phyloP scores from a whole-genome alignment of 768 basidiomycete genomes.

The Russula compacta region DNA sequence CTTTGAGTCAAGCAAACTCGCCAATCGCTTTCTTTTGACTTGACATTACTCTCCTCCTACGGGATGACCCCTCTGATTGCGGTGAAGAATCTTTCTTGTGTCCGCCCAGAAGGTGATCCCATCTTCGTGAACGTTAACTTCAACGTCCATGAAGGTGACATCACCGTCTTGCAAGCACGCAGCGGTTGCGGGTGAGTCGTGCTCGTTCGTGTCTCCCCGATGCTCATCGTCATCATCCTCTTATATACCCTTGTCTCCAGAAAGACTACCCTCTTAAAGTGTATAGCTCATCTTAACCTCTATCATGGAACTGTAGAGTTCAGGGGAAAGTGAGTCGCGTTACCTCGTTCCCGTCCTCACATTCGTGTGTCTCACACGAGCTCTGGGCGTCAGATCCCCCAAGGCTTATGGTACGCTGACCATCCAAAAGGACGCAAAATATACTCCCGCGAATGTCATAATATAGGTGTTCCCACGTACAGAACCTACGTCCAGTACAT shows the following conservation, averaged over 20 bases:
- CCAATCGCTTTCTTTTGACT: background rate
- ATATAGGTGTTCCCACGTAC: conserved; percentile 62
- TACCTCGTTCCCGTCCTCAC: background rate
- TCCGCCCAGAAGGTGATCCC: conserved; percentile 35
- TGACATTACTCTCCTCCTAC: background rate
- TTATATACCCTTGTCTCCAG: conserved; percentile 16
- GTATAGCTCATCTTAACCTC: conserved; percentile 68
- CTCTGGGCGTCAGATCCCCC: conserved; percentile 35
- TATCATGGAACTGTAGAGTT: conserved; percentile 59
- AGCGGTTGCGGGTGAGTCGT: conserved; percentile 60
- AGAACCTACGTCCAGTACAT: conserved; percentile 78
- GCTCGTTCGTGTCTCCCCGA: background rate
- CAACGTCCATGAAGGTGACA: conserved; percentile 58
- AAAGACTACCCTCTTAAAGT: conserved; percentile 76
- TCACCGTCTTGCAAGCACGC: conserved; percentile 69
- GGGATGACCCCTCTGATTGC: conserved; percentile 35
- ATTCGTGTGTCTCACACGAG: background rate
- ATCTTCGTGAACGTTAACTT: conserved; percentile 59
- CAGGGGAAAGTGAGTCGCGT: conserved; percentile 49
- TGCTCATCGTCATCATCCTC: background rate
- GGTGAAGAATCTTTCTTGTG: conserved; percentile 42
- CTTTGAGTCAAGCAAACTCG: background rate
- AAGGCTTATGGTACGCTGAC: conserved; percentile 36
- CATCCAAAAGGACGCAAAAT: background rate
- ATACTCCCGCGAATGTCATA: background rate